A percentile compares a stretch with the other conserved stretches of the same genome.
These are phyloP conservation scores for Leccinum pachyderme DNA, from an alignment of 1,284 basidiomycete species.

Conservation along the genomic window DNA sequence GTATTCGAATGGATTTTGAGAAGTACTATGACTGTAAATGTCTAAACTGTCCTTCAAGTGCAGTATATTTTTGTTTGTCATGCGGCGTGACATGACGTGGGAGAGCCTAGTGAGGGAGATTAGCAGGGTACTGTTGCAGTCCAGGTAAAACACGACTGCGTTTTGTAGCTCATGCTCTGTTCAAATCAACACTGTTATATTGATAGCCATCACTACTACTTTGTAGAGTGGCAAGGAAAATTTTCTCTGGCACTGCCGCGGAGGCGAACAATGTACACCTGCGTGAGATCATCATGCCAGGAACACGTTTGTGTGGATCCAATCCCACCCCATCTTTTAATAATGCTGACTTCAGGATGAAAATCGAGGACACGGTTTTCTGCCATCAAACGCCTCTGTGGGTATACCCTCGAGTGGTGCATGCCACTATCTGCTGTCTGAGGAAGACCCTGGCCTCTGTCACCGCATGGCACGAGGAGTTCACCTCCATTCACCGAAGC, in stretches of 20 bases:
- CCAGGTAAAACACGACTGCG: no score
- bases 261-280: neutral
- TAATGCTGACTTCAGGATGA: neutral
- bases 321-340: neutral
- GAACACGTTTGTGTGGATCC: neutral
- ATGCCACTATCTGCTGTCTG: no score
- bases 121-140: no score
- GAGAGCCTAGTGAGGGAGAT: neutral
- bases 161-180: neutral
- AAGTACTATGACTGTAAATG: neutral
- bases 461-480: no score
- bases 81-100: neutral
- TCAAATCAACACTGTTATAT: neutral
- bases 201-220: neutral
- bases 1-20: neutral
- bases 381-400: neutral
- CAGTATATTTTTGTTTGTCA: no score
- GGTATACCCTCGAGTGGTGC: neutral
- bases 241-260: neutral
- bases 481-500: neutral
- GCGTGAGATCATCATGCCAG: neutral
- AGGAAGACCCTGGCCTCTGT: no score
- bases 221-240: neutral
- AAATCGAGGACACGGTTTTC: neutral
- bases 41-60: neutral